Evolutionary conservation across 176 grass and related monocot genomes (phyloP), one percentile per base, ranked within the genome.

Genomic region (Rhynchospora tenuis): DNA sequence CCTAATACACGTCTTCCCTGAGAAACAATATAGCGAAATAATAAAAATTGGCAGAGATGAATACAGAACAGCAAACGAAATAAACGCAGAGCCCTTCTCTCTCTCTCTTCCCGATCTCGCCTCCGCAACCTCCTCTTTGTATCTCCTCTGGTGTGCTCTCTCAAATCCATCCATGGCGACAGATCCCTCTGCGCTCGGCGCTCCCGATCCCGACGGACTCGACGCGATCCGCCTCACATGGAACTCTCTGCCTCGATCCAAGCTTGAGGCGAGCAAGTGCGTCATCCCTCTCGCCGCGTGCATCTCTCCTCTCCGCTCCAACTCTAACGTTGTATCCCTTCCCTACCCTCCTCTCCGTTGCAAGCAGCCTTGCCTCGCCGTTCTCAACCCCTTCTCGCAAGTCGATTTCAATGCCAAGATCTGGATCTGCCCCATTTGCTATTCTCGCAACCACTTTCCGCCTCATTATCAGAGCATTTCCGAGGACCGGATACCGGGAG

Each of bases 381-480:
- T 91, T 56, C 83, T 99, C 59, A 99, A 95, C 46, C 96, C 96
- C 38, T 99, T 84, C 85, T 93, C 91, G n/a, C 96, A 91, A 71
- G 96, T 99, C 31, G 96, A 99, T 79, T 99, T 92, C 83, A 84
- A 87, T 10, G 96, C 96, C 77, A 99, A 93, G 89, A 99, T 99
- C 89, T 99, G 96, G 96, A 99, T 99, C 96, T 99, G 96, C 76
- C 91, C 96, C 24, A 77, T 99, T 47, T 99, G 96, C 86, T 99
- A 87, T 86, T 93, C 96, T 27, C 91, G 96, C 14, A 99, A 99
- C 88, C 89, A 95, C 85, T 99, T 99, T 9, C 96, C 96, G 2
- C 89, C 86, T 10, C 96, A 99, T 88, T 99, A 99, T 77, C 84
- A 91, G 9, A 90, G 82, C 84, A 95, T 99, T 64, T 93, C 91